Evolutionary conservation across 2,329 filamentous ascomycete species (phyloP).

Genomic region (Fusarium oxysporum): DNA sequence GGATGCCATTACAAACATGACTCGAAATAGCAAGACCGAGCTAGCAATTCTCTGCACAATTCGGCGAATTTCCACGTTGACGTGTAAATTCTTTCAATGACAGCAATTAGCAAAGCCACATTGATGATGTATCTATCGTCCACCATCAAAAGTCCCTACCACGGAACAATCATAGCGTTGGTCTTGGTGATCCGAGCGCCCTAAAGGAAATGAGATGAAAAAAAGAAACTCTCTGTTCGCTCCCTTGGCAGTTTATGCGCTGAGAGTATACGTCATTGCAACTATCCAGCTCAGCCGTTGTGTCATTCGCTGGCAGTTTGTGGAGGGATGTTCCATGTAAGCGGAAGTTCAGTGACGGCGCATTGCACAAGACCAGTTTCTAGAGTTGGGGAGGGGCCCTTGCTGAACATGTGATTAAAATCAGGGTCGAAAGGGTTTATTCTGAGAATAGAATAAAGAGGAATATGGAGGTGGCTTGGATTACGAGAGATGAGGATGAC

Average conservation of each 20-base stretch:
- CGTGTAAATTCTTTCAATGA: background rate
- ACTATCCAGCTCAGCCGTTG: conserved; percentile 11
- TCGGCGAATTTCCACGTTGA: background rate
- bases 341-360: conserved; percentile 11
- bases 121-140: conserved; percentile 29
- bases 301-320: conserved; percentile 7
- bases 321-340: conserved; percentile 28
- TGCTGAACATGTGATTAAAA: conserved; percentile 19
- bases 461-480: conserved; percentile 22
- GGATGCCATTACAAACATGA: background rate
- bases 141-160: background rate
- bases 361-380: conserved; percentile 15
- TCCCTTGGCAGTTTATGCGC: conserved; percentile 29
- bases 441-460: conserved; percentile 31
- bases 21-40: background rate
- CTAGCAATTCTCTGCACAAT: background rate
- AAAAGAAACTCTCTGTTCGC: background rate
- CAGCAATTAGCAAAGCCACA: conserved; percentile 28
- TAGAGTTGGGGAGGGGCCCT: background rate
- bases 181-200: conserved; percentile 1
- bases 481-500: conserved; percentile 22
- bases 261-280: conserved; percentile 21
- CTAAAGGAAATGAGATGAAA: conserved; percentile 1
- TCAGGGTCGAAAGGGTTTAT: conserved; percentile 8
- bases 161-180: background rate